Evolutionary conservation across 2,329 filamentous ascomycete genomes (phyloP), one percentile per base, ranked within the genome.

Genomic region (Kalaharituber pfeilii): DNA sequence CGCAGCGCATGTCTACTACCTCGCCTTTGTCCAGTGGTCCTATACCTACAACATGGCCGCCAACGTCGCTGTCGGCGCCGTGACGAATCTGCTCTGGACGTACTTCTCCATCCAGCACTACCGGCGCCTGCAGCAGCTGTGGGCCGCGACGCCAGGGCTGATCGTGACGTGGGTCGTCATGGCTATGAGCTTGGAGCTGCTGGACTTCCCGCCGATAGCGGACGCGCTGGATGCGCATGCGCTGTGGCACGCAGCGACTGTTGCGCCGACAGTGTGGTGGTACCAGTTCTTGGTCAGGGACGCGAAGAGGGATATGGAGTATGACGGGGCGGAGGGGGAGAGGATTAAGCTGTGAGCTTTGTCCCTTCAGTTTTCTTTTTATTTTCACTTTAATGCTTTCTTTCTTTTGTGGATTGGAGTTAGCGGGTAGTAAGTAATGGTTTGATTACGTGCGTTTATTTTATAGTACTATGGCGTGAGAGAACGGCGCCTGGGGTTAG

Each of bases 41-140:
- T 98, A 98, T 67, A 84, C 82, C 4, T 98, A 98, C 71, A 98
- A 98, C 67, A 96, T 98, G 87, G 80, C 83, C 1, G 91, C 88
- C 51, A 98, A 96, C 65, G 84, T 98, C 20, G 79, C 76, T 2
- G 78, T 84, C 9, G 91, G 91, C 2, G 72, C 87, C 39, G 68
- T 88, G 3, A 82, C 87, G 66, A 94, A 96, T 64, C 52, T 81
- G 3, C 70, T 96, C 55, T 96, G 91, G 91, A 84, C 75, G 44
- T 83, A 78, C 68, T 95, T 94, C 69, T 88, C 84, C 66, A 78
- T 84, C 62, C 71, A 72, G 60, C 77, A 81, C 62, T 96, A 89
- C 69, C 73, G 75, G 59, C 79, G 79, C 67, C 78, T 82, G 18
- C 78, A 79, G 47, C 77, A 81, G 59, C 53, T 61, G 8, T 98